These are phyloP conservation scores for Blastobotrys peoriensis DNA, from an alignment of 805 yeast genomes.

Conservation along the genomic window DNA sequence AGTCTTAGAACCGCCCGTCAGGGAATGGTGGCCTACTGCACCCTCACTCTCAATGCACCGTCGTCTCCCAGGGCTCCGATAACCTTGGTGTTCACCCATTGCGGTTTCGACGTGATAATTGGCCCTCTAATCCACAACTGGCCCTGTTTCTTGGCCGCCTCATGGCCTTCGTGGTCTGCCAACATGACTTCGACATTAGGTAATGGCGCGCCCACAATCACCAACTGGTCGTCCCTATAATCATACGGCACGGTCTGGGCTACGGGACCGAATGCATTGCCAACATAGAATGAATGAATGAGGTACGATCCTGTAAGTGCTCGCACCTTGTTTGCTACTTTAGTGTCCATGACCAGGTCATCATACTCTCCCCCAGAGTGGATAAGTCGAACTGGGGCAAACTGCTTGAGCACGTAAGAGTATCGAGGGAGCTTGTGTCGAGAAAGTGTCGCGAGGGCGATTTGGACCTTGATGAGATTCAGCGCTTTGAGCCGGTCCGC, in stretches of 20 bases:
- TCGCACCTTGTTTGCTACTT: slow-evolving; percentile 23
- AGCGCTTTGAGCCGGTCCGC: slow-evolving; percentile 20
- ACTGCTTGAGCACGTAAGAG: slow-evolving; percentile 18
- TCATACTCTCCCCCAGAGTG: slow-evolving; percentile 23
- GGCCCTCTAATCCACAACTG: slow-evolving; percentile 24
- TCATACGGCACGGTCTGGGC: slow-evolving; percentile 29
- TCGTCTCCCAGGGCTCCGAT: slow-evolving; percentile 24
- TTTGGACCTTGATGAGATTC: slow-evolving; percentile 7
- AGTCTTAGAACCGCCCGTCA: too few species aligned
- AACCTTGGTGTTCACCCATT: slow-evolving; percentile 24
- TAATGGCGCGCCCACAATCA: slow-evolving; percentile 26
- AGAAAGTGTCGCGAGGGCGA: slow-evolving; percentile 17
- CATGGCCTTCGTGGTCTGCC: slow-evolving; percentile 17
- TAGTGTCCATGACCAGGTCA: slow-evolving; percentile 18
- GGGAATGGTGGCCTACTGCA: not conserved
- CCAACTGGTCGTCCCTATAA: slow-evolving; percentile 15
- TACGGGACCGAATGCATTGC: slow-evolving; percentile 28
- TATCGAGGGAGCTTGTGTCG: slow-evolving; percentile 24
- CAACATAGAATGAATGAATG: slow-evolving; percentile 28
- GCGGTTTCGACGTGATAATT: slow-evolving; percentile 12
- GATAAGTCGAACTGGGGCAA: slow-evolving; percentile 26
- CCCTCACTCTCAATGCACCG: slow-evolving; percentile 17
- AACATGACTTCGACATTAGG: slow-evolving; percentile 28
- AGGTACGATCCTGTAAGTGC: slow-evolving; percentile 32
- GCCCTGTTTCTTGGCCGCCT: slow-evolving; percentile 23